Percentiles rank a stretch among this genome's conserved stretches.
These are phyloP conservation scores for Raddia distichophylla DNA, from an alignment of 176 grass and related monocot species.

Conservation along the genomic window DNA sequence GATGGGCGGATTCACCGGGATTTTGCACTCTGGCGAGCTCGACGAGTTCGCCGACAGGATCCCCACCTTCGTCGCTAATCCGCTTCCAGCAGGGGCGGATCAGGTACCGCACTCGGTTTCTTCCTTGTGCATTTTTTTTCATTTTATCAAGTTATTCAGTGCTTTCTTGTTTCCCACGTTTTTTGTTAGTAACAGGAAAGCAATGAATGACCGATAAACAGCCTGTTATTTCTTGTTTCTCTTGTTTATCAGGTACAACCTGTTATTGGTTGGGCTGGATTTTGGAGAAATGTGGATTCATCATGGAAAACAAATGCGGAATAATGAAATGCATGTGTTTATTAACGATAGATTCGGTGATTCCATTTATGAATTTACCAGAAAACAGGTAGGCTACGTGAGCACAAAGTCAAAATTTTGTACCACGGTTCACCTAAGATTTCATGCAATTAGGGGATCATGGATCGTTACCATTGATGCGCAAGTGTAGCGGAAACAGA, in stretches of 20 bases:
- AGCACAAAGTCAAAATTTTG: too few species aligned
- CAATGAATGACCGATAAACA: too few species aligned
- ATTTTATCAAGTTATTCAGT: not conserved
- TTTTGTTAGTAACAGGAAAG: too few species aligned
- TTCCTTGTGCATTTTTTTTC: too few species aligned
- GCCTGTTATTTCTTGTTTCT: too few species aligned
- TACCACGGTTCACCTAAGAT: too few species aligned
- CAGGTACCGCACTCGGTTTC: conserved; percentile 49
- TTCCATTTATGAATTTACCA: not conserved
- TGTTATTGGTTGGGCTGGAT: not conserved
- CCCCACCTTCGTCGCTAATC: conserved; percentile 88
- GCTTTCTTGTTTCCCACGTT: not conserved
- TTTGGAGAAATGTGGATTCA: not conserved
- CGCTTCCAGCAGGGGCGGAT: conserved; percentile 66
- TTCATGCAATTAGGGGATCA: too few species aligned
- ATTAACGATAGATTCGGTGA: not conserved
- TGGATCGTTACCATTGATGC: too few species aligned
- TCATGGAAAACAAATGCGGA: not conserved
- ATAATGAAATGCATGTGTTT: not conserved
- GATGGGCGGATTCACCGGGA: conserved; percentile 93
- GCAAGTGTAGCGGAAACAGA: too few species aligned
- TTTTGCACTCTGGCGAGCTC: conserved; percentile 76
- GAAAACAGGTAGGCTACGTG: too few species aligned
- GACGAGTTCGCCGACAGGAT: conserved; percentile 80
- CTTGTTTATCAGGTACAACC: too few species aligned